phyloP scores from a whole-genome alignment of 768 basidiomycete species.

The Psilocybe azurescens region DNA sequence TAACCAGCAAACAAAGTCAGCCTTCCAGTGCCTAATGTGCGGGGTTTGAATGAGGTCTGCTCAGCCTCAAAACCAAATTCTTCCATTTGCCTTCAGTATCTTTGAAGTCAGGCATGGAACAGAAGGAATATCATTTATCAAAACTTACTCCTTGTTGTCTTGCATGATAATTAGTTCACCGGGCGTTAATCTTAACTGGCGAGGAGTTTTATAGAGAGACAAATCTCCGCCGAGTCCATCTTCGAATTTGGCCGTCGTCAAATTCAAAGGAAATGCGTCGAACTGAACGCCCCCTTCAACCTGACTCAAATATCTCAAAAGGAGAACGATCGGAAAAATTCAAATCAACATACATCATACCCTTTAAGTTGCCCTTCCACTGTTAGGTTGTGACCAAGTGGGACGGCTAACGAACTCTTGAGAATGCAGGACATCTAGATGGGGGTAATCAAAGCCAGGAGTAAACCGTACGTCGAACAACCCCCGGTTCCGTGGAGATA shows the following conservation, averaged over 20 bases:
- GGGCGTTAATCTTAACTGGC: slow-evolving; percentile 8
- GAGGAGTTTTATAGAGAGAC: slow-evolving; percentile 15
- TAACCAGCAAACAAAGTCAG: too few relatives aligned
- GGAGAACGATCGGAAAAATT: not conserved
- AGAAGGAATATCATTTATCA: not conserved
- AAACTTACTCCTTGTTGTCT: not conserved
- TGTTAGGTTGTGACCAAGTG: slow-evolving; percentile 26
- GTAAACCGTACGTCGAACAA: slow-evolving; percentile 25
- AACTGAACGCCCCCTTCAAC: slow-evolving; percentile 12
- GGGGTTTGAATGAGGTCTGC: too few relatives aligned
- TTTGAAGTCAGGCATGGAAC: too few relatives aligned
- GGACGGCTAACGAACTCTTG: slow-evolving; percentile 33
- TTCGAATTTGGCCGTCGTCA: not conserved
- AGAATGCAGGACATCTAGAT: not conserved
- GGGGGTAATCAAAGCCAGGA: too few relatives aligned
- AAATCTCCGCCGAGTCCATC: not conserved
- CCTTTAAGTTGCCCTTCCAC: slow-evolving; percentile 29
- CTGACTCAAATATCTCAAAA: not conserved
- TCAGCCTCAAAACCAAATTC: too few relatives aligned
- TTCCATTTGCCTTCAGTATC: too few relatives aligned
- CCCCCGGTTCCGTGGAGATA: slow-evolving; percentile 27
- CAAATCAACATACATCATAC: slow-evolving; percentile 17
- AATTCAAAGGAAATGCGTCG: slow-evolving; percentile 3
- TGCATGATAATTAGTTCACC: slow-evolving; percentile 2
- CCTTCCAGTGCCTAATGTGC: too few relatives aligned